Evolutionary conservation across 164 flowering plant species (phyloP).

Genomic region (Stephania yunnanensis): DNA sequence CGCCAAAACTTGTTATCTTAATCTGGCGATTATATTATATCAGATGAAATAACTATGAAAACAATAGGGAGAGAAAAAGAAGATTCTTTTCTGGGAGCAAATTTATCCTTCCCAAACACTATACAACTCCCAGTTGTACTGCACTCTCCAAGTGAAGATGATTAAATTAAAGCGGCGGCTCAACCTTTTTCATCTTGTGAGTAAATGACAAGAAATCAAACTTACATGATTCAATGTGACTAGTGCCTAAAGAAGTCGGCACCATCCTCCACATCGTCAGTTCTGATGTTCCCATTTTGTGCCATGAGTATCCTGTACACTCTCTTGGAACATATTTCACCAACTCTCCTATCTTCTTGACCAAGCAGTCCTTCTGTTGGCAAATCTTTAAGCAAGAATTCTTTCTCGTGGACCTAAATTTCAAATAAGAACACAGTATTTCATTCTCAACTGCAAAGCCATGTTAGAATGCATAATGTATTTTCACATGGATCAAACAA

Average conservation of each 20-base stretch:
- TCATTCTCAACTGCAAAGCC: neutral
- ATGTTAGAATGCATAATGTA: too few species aligned
- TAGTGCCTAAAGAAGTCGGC: conserved; percentile 62
- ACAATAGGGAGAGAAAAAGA: too few species aligned
- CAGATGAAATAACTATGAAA: neutral
- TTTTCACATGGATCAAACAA: too few species aligned
- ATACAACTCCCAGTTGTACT: too few species aligned
- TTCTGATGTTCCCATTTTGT: conserved; percentile 63
- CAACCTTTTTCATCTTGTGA: neutral
- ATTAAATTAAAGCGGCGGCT: neutral
- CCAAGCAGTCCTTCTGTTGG: conserved; percentile 56
- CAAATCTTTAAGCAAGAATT: conserved; percentile 77
- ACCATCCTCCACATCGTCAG: conserved; percentile 86
- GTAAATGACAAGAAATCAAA: neutral
- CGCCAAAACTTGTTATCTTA: too few species aligned
- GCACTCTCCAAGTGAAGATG: too few species aligned
- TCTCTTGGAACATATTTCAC: conserved; percentile 90
- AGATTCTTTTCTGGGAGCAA: too few species aligned
- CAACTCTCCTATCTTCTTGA: conserved; percentile 62
- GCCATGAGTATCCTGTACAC: conserved; percentile 94
- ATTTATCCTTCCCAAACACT: too few species aligned
- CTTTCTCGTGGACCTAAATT: conserved; percentile 84
- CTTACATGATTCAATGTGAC: neutral
- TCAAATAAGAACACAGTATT: neutral
- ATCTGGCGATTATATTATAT: too few species aligned